Base-by-base conservation (phyloP, 2,329 filamentous ascomycete genomes). In the Escovopsis sp. region DNA sequence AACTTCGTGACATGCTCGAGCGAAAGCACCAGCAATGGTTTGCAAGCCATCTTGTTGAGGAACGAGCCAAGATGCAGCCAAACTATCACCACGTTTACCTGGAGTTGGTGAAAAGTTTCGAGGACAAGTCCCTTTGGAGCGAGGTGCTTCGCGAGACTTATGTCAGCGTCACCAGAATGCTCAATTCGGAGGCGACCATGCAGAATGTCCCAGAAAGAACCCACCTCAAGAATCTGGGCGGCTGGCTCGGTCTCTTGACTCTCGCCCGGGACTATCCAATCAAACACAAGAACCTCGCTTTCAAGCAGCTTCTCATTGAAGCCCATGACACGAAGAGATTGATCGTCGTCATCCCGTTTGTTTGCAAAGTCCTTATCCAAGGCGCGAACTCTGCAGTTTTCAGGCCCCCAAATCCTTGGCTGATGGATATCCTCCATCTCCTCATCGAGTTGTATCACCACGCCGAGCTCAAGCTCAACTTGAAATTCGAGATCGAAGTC, bases 401-500 rank as follows among this genome's bases (percentile, higher is more conserved):
- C 65, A 82, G 80, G 44, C 88, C 89, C 10, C 91, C 91, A 2
- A 98, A 98, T 53, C 91, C 91, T 1, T 98, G 91, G 91, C 62
- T 95, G 37, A 94, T 95, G 84, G 91, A 98, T 54, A 91, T 98
- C 42, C 77, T 98, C 43, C 77, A 85, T 49, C 69, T 96, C 7
- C 72, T 98, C 33, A 85, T 94, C 53, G 93, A 98, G 56, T 72
- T 98, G 4, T 98, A 98, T 55, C 82, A 94, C 55, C 83, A 84
- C 54, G 86, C 85, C 12, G 89, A 95, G 53, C 68, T 98, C 43
- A 96, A 96, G 60, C 74, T 98, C 33, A 96, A 96, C 52, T 79
- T 94, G 41, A 98, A 96, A 55, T 98, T 98, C 53, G 91, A 98
- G 61, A 96, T 98, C 45, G 91, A 98, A 61, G 88, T 98, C 26